Base-by-base conservation (phyloP, 257 asterid species). In the Plectranthus barbatus region DNA sequence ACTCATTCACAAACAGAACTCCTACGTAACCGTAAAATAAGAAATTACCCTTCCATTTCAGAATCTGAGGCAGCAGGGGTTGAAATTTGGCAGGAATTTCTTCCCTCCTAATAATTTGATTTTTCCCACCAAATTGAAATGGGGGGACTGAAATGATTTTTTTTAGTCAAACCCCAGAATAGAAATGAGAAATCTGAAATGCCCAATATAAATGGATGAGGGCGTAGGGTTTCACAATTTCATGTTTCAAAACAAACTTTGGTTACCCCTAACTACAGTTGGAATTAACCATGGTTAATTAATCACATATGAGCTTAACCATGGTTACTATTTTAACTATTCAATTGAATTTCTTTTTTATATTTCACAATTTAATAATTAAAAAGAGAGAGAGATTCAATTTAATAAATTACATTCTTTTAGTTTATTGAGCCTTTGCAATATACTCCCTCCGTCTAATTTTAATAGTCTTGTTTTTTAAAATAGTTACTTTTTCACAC, bases 61-160 rank as follows among this genome's bases (percentile, higher is more conserved):
- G 70, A 72, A 71, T 24, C 68, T 56, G 65, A 75, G 58, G 40
- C 21, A 19, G 63, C 62, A 21, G 71, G 60, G 49, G 39, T 14
- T 52, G 78, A 49, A 74, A 44, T 72, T 64, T 50, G 77, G 9
- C 57, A 14, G 58, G 18, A 18, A 20, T 29, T 37, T 58, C 49
- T 9, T 33, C 42, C 56, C 11, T 42, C 15, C 40, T 18, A 52
- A 45, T 18, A 2, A 69, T 52, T 71, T 63, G 60, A 72, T 29
- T 51, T 70, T 76, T 64, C 77, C 81, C 79, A 62, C 72, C 79
- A 77, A 77, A 62, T 66, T 74, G 76, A 77, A 67, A 74, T 56
- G 64, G 76, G 76, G 73, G 68, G 72, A 71, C 70, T 73, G 71
- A 63, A 62, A 33, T 64, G 34, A 64, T 59, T 64, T 52, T 64